Percentiles rank a stretch among this genome's conserved stretches.
Evolutionary conservation across 1,139 yeast species (phyloP).

Genomic region (Hyphopichia khmerensis): DNA sequence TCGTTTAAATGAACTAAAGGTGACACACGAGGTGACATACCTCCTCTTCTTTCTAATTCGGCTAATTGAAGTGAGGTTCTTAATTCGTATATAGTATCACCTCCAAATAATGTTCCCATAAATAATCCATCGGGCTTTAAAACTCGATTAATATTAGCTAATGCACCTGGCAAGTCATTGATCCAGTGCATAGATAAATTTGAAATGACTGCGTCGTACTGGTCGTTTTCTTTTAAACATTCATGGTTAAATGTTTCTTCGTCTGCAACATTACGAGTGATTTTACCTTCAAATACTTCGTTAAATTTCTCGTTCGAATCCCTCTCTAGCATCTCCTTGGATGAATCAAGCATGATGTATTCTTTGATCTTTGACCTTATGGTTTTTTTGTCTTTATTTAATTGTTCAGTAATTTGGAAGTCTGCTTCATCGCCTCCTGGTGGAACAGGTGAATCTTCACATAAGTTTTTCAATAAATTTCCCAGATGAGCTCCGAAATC

Average conservation of each 20-base stretch:
- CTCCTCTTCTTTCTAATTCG: constrained; percentile 76
- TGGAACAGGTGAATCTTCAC: constrained; percentile 29
- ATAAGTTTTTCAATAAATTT: constrained; percentile 42
- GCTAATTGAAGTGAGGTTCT: constrained; percentile 81
- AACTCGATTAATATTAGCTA: constrained; percentile 56
- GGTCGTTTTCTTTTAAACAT: constrained; percentile 34
- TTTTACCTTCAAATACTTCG: constrained; percentile 37
- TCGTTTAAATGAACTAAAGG: constrained; percentile 81
- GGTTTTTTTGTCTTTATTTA: constrained; percentile 50
- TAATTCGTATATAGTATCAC: constrained; percentile 79
- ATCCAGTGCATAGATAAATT: constrained; percentile 83
- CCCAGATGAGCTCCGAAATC: constrained; percentile 81
- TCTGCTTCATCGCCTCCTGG: constrained; percentile 28
- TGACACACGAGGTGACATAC: constrained; percentile 76
- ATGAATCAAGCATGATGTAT: constrained; percentile 69
- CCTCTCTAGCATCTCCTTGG: constrained; percentile 51
- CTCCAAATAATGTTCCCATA: constrained; percentile 81
- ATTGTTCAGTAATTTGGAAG: constrained; percentile 29
- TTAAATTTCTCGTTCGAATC: constrained; percentile 40
- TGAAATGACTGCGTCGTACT: constrained; percentile 72
- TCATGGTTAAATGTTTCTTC: constrained; percentile 59
- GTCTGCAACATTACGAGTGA: constrained; percentile 57
- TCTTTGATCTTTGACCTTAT: constrained; percentile 55
- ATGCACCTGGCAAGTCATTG: constrained; percentile 70
- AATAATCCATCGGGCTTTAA: constrained; percentile 81